Evolutionary conservation across 169 alveolate genomes (phyloP), one percentile per base, ranked within the genome.

Genomic region (Plasmodium billcollinsi): DNA sequence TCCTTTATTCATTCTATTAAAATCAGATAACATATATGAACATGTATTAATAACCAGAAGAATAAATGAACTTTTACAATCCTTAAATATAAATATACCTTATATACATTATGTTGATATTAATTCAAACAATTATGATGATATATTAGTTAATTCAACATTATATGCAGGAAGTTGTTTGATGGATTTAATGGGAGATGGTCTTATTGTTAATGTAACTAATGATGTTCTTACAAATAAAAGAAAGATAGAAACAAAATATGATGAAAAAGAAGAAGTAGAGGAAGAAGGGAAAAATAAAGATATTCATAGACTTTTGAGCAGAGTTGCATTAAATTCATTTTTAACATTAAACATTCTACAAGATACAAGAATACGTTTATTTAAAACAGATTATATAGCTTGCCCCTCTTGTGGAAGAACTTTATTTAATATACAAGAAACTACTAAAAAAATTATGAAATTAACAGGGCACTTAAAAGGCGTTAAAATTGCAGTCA

Each of bases 361-460:
- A 29, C 89, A 96, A 94, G 97, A 94, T 24, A 93, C 97, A 50
- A 92, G 98, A 14, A 94, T 95, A 94, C 91, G 98, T 21, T 90
- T 91, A 75, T 91, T 94, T 90, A 95, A 95, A 91, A 95, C 97
- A 6, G 97, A 96, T 71, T 96, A 95, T 88, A 95, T 96, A 66
- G 94, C 97, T 8, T 96, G 98, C 65, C 98, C 98, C 5, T 95
- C 97, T 9, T 96, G 98, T 88, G 98, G 98, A 7, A 92, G 98
- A 50, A 96, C 98, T 9, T 89, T 95, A 50, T 95, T 96, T 85
- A 95, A 96, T 66, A 91, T 96, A 29, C 96, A 91, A 96, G 92
- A 93, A 21, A 96, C 97, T 2, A 93, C 97, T 0, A 95, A 94
- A 50, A 88, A 93, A 33, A 95, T 96, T 47, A 93, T 93, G 86